These are phyloP conservation scores for Lotus japonicus DNA, from an alignment of 306 rosid genomes.

Conservation along the genomic window DNA sequence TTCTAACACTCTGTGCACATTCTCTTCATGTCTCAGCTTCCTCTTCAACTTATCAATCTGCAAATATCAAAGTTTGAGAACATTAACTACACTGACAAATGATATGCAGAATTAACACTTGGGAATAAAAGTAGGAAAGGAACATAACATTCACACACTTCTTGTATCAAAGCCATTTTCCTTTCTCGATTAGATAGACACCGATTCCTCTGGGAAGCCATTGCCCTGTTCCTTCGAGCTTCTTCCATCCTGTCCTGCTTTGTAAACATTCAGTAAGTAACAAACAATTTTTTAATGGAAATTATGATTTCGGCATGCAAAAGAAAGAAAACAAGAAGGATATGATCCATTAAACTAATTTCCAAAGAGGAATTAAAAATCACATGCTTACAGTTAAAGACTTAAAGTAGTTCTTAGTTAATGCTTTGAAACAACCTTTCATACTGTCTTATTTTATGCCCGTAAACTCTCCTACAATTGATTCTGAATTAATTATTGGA, in stretches of 20 bases:
- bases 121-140: not conserved
- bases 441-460: no score
- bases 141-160: conserved; percentile 37
- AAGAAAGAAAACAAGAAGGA: conserved; percentile 2
- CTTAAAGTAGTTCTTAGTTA: no score
- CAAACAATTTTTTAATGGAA: conserved; percentile 4
- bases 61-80: not conserved
- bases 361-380: no score
- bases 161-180: conserved; percentile 77
- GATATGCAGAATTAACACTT: not conserved
- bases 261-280: conserved; percentile 31
- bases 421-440: no score
- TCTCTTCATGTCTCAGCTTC: conserved; percentile 94
- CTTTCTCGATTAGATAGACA: conserved; percentile 58
- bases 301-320: conserved; percentile 3
- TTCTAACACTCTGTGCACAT: conserved; percentile 88
- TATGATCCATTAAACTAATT: not conserved
- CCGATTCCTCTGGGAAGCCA: conserved; percentile 48
- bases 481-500: no score
- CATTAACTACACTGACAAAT: not conserved
- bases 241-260: conserved; percentile 64
- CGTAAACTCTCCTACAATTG: no score
- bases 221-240: conserved; percentile 36
- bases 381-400: no score
- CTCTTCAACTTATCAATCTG: conserved; percentile 92